Conservation (phyloP, 768 basidiomycete species). For the Lactarius deliciosus region DNA sequence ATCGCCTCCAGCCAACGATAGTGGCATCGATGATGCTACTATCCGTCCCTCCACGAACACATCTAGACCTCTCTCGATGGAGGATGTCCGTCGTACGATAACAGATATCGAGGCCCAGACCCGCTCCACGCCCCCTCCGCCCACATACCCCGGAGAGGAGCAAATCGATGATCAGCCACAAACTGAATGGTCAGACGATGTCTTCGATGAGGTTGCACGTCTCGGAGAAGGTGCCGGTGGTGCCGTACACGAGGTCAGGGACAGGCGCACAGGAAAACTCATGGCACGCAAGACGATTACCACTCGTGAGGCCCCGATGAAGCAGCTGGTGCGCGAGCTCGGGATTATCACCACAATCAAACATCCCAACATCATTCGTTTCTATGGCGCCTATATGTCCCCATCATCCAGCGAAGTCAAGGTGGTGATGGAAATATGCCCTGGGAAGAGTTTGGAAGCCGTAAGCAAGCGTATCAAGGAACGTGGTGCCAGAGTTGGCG, state of each 20-base stretch:
- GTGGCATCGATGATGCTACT: constrained; percentile 44
- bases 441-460: constrained; percentile 87
- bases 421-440: constrained; percentile 89
- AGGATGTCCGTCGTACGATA: constrained; percentile 31
- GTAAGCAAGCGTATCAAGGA: constrained; percentile 84
- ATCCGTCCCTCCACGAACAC: constrained; percentile 40
- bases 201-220: constrained; percentile 72
- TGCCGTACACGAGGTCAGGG: constrained; percentile 90
- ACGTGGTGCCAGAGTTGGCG: constrained; percentile 74
- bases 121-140: constrained; percentile 39
- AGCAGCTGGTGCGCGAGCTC: constrained; percentile 91
- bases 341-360: constrained; percentile 82
- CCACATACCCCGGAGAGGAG: constrained; percentile 34
- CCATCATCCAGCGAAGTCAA: constrained; percentile 90
- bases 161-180: constrained; percentile 39
- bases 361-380: constrained; percentile 85
- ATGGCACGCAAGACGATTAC: constrained; percentile 97
- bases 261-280: constrained; percentile 72
- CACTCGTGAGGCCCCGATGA: constrained; percentile 84
- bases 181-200: constrained; percentile 59
- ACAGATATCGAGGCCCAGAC: constrained; percentile 34
- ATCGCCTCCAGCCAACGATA: constrained; percentile 28
- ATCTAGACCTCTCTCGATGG: constrained; percentile 30
- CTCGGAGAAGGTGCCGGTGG: constrained; percentile 96
- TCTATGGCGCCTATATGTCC: constrained; percentile 90